Base-by-base conservation (phyloP, 306 rosid genomes). In the Notholithocarpus densiflorus region DNA sequence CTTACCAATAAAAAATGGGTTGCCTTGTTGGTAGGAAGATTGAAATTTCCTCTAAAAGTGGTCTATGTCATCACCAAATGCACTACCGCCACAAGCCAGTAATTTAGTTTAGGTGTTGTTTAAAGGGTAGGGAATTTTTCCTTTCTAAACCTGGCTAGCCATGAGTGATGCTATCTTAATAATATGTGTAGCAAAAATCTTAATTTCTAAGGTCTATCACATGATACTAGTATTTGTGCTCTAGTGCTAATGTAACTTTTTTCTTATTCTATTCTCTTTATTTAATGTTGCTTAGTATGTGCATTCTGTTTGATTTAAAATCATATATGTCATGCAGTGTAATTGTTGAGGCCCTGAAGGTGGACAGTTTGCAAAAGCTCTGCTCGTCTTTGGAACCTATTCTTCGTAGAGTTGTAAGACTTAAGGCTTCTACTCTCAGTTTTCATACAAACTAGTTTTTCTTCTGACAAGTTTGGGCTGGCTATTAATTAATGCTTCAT, bases 311-410 rank as follows among this genome's bases (percentile, higher is more conserved):
- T 23, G 29, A 29, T 61, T 75, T 55, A 40, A 45, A 60, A 27
- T 27, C 29, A 29, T 57, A 53, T 79, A 54, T 87, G 32, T 71
- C 78, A 68, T 84, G 75, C 92, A 91, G 96, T 81, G 96, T 91
- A 56, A 91, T 91, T 76, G 93, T 91, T 29, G 96, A 91, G 86
- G 96, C 96, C 68, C 91, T 91, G 70, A 91, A 91, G 84, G 90
- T 91, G 84, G 96, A 91, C 78, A 91, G 96, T 89, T 83, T 91
- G 86, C 96, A 91, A 80, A 91, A 91, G 85, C 90, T 91, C 54
- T 89, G 93, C 81, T 91, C 96, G 17, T 91, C 96, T 10, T 84
- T 91, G 87, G 96, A 91, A 83, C 96, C 96, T 69, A 86, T 91
- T 72, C 96, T 91, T 78, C 93, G 96, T 7, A 81, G 96, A 91